Evolutionary conservation across 768 basidiomycete genomes (phyloP).

Genomic region (Candolleomyces efflorescens): DNA sequence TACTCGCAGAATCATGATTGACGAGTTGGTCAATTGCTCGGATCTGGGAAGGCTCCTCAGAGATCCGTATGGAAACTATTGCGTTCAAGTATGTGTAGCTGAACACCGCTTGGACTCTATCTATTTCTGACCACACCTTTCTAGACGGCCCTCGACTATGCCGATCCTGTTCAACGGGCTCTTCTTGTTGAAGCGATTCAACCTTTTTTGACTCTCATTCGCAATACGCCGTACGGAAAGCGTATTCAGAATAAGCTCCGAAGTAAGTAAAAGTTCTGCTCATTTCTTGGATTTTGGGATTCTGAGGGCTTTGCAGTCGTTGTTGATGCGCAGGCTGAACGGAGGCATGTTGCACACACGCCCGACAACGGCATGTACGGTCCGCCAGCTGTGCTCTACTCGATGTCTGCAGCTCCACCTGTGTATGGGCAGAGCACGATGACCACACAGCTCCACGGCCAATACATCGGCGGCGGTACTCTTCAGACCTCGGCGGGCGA

Average conservation of each 20-base stretch:
- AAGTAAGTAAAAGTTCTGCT: slow-evolving; percentile 68
- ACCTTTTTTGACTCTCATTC: slow-evolving; percentile 93
- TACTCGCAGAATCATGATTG: slow-evolving; percentile 91
- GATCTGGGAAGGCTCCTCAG: slow-evolving; percentile 93
- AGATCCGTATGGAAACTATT: slow-evolving; percentile 96
- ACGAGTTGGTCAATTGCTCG: slow-evolving; percentile 91
- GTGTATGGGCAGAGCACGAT: slow-evolving; percentile 57
- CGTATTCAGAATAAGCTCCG: slow-evolving; percentile 98
- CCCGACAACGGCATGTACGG: slow-evolving; percentile 64
- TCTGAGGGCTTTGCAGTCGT: slow-evolving; percentile 43
- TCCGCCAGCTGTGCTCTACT: slow-evolving; percentile 57
- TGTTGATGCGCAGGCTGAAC: slow-evolving; percentile 35
- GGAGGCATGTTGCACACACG: slow-evolving; percentile 56
- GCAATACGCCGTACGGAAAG: slow-evolving; percentile 99
- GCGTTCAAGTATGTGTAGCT: slow-evolving; percentile 65
- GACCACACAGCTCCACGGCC: slow-evolving; percentile 52
- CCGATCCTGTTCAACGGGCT: slow-evolving; percentile 86
- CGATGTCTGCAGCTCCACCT: slow-evolving; percentile 47
- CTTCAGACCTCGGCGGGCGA: slow-evolving; percentile 70
- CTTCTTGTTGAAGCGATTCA: slow-evolving; percentile 96
- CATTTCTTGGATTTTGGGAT: slow-evolving; percentile 31
- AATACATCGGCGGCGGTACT: slow-evolving; percentile 77
- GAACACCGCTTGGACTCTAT: not conserved
- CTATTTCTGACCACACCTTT: not conserved
- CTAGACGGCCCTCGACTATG: slow-evolving; percentile 95